These are phyloP conservation scores for Cytospora piceae DNA, from an alignment of 2,329 filamentous ascomycete species.

Conservation along the genomic window DNA sequence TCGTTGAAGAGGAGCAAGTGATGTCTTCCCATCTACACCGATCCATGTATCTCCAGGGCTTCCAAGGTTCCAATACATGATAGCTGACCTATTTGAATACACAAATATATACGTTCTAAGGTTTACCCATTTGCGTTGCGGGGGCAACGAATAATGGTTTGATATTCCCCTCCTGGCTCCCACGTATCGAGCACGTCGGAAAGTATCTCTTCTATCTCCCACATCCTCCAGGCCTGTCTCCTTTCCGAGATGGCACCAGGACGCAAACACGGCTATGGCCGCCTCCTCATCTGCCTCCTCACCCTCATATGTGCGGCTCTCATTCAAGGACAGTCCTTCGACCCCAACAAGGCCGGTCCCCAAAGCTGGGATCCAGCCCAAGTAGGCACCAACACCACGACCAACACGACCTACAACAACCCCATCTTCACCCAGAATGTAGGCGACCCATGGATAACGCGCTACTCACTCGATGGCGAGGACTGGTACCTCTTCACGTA, in stretches of 20 bases:
- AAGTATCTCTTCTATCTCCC: background rate
- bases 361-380: conserved; percentile 38
- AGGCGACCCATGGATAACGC: conserved; percentile 46
- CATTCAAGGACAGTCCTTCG: conserved; percentile 37
- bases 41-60: too few relatives aligned
- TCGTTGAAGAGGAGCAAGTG: too few relatives aligned
- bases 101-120: background rate
- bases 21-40: too few relatives aligned
- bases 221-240: background rate
- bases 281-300: conserved; percentile 8
- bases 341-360: conserved; percentile 38
- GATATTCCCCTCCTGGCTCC: background rate
- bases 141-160: background rate
- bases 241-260: background rate
- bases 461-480: conserved; percentile 39
- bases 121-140: background rate
- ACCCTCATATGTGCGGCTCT: conserved; percentile 26
- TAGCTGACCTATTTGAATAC: too few relatives aligned
- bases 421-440: conserved; percentile 45
- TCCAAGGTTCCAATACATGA: too few relatives aligned
- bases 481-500: conserved; percentile 47
- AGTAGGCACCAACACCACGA: conserved; percentile 42
- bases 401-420: conserved; percentile 45
- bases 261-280: background rate
- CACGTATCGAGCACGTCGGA: background rate